phyloP scores from a whole-genome alignment of 306 rosid species.

The Acacia acuminata region DNA sequence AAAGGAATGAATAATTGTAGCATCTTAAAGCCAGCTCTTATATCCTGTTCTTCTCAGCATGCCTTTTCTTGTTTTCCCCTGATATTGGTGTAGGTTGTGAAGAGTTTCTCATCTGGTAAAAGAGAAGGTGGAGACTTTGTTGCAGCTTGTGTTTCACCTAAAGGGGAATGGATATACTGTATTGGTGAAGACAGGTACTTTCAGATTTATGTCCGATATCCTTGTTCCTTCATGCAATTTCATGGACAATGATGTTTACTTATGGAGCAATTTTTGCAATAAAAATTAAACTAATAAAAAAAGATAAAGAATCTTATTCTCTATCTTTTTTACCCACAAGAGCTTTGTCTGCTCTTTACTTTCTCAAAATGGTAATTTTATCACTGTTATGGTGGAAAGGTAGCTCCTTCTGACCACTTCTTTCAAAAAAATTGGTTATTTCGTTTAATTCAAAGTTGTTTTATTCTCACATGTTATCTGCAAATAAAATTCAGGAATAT shows the following conservation, averaged over 20 bases:
- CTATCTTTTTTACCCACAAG: background rate
- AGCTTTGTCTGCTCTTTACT: background rate
- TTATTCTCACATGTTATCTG: slow-evolving; percentile 25
- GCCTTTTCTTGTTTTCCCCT: background rate
- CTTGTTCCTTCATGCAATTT: slow-evolving; percentile 13
- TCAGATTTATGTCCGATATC: background rate
- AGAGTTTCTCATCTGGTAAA: slow-evolving; percentile 99
- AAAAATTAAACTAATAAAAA: background rate
- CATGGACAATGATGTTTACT: slow-evolving; percentile 11
- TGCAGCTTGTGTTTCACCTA: slow-evolving; percentile 93
- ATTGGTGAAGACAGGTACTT: slow-evolving; percentile 96
- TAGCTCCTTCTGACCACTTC: background rate
- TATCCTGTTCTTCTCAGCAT: background rate
- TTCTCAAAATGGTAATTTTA: background rate
- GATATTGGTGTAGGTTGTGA: slow-evolving; percentile 69
- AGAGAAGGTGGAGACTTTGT: slow-evolving; percentile 98
- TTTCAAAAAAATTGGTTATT: background rate
- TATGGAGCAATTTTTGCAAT: background rate
- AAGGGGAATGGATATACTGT: slow-evolving; percentile 99
- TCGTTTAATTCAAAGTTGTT: background rate
- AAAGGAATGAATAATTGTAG: background rate
- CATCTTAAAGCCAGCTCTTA: background rate
- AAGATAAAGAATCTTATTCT: background rate
- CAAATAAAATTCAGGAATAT: slow-evolving; percentile 67
- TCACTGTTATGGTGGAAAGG: background rate